A percentile compares a stretch with the other conserved stretches of the same genome.
These are phyloP conservation scores for Curvularia sp. DNA, from an alignment of 2,329 filamentous ascomycete species.

Conservation along the genomic window DNA sequence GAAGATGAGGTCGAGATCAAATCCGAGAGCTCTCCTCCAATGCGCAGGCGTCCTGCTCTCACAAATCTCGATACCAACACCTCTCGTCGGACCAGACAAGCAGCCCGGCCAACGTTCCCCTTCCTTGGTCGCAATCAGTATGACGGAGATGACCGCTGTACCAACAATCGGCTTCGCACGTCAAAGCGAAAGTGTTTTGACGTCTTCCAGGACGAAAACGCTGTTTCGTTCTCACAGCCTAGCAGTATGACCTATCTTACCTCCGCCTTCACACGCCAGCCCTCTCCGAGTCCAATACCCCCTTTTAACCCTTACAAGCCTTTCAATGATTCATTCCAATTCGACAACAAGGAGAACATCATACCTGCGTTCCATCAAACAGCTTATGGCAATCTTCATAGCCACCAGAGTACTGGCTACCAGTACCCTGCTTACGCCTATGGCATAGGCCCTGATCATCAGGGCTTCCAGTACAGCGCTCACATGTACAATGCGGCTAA, in stretches of 20 bases:
- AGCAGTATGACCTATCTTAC: slow-evolving; percentile 46
- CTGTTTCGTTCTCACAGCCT: slow-evolving; percentile 43
- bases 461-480: slow-evolving; percentile 35
- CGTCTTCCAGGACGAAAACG: slow-evolving; percentile 52
- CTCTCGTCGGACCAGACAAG: slow-evolving; percentile 43
- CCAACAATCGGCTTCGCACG: slow-evolving; percentile 38
- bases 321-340: slow-evolving; percentile 39
- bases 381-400: slow-evolving; percentile 35
- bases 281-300: slow-evolving; percentile 37
- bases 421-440: slow-evolving; percentile 42
- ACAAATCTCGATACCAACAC: slow-evolving; percentile 44
- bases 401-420: slow-evolving; percentile 32
- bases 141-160: slow-evolving; percentile 40
- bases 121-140: slow-evolving; percentile 35
- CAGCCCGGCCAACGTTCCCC: slow-evolving; percentile 28
- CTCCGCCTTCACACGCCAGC: slow-evolving; percentile 39
- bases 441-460: slow-evolving; percentile 40
- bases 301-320: slow-evolving; percentile 38
- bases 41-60: slow-evolving; percentile 39
- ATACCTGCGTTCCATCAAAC: slow-evolving; percentile 34
- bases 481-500: slow-evolving; percentile 33
- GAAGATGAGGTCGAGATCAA: slow-evolving; percentile 50
- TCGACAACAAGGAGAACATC: slow-evolving; percentile 47
- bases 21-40: slow-evolving; percentile 43
- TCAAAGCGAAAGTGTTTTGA: slow-evolving; percentile 50